phyloP scores from a whole-genome alignment of 169 alveolate genomes.

The Plasmodium relictum region DNA sequence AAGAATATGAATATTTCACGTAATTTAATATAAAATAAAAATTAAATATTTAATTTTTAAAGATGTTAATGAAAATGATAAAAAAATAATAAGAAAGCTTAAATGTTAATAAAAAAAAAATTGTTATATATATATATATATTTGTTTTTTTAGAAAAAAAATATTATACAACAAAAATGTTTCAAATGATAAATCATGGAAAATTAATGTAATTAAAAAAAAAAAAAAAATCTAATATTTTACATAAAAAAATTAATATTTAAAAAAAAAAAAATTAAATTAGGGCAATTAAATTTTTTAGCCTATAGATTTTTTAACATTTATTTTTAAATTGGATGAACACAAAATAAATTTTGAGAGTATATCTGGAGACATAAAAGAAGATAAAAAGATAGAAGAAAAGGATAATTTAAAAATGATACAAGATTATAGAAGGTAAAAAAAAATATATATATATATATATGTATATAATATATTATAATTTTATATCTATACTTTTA shows the following conservation, averaged over 20 bases:
- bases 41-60: neutral
- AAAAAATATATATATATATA: neutral
- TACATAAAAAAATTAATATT: too few species aligned
- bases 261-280: slow-evolving; percentile 7
- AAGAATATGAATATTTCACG: slow-evolving; percentile 37
- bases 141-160: neutral
- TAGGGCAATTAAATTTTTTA: neutral
- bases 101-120: neutral
- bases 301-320: slow-evolving; percentile 42
- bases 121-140: neutral
- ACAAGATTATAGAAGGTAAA: slow-evolving; percentile 50
- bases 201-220: neutral
- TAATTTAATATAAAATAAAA: slow-evolving; percentile 3
- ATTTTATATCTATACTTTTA: neutral
- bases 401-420: slow-evolving; percentile 29
- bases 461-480: neutral
- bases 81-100: neutral
- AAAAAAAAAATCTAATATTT: neutral
- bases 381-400: slow-evolving; percentile 3
- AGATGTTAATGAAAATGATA: neutral
- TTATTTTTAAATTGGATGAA: slow-evolving; percentile 34
- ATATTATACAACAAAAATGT: neutral
- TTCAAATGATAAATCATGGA: neutral
- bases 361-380: neutral
- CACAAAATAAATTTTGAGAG: neutral